These are phyloP conservation scores for Coemansia sp. DNA, from an alignment of 192 early-diverging fungal genomes.

Conservation along the genomic window DNA sequence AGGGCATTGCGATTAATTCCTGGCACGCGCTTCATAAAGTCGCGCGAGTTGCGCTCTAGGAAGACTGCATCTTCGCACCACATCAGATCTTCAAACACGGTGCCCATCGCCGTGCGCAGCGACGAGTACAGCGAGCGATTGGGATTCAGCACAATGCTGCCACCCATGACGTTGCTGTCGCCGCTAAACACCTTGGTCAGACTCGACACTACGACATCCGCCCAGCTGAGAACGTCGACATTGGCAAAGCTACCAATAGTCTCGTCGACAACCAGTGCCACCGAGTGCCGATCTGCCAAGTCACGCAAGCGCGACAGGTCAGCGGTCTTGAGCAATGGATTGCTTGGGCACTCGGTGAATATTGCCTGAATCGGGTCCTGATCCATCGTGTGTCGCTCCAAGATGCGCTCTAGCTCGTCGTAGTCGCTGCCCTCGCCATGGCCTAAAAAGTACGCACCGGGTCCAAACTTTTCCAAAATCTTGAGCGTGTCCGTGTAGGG, in stretches of 20 bases:
- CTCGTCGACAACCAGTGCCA: slow-evolving; percentile 88
- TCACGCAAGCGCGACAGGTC: slow-evolving; percentile 70
- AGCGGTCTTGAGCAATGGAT: slow-evolving; percentile 85
- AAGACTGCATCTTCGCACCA: slow-evolving; percentile 95
- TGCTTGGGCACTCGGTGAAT: slow-evolving; percentile 93
- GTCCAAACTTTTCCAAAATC: slow-evolving; percentile 92
- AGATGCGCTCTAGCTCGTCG: slow-evolving; percentile 64
- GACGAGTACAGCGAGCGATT: slow-evolving; percentile 54
- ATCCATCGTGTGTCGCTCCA: slow-evolving; percentile 41
- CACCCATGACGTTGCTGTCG: slow-evolving; percentile 97
- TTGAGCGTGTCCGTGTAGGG: slow-evolving; percentile 97
- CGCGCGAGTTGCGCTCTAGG: slow-evolving; percentile 92
- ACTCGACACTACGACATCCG: slow-evolving; percentile 87
- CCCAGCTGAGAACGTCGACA: slow-evolving; percentile 71
- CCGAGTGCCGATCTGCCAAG: slow-evolving; percentile 74
- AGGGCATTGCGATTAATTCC: slow-evolving; percentile 82
- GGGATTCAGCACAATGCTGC: slow-evolving; percentile 85
- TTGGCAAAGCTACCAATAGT: slow-evolving; percentile 95
- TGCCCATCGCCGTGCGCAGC: slow-evolving; percentile 57
- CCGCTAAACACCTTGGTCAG: slow-evolving; percentile 95
- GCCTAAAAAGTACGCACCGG: slow-evolving; percentile 87
- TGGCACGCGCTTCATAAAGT: slow-evolving; percentile 70
- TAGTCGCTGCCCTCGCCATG: slow-evolving; percentile 75
- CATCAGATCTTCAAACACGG: slow-evolving; percentile 76
- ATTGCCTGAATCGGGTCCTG: slow-evolving; percentile 73